Conservation (phyloP, 2,329 filamentous ascomycete genomes). For the Neoscytalidium dimidiatum region DNA sequence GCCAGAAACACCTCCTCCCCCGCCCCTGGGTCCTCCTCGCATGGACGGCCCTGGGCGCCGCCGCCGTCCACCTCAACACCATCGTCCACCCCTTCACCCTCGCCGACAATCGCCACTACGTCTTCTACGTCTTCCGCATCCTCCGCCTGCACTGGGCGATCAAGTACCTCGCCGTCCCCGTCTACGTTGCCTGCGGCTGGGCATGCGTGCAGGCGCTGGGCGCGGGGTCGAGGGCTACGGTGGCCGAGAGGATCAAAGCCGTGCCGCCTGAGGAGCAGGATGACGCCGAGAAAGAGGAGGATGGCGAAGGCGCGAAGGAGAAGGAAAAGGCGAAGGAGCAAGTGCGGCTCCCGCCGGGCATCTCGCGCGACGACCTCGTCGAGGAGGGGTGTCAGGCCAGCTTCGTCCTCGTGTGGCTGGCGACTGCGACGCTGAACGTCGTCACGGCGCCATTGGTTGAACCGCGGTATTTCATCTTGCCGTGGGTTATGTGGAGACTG, state of each 20-base stretch:
- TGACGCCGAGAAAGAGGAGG: background rate
- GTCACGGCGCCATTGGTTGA: conserved; percentile 91
- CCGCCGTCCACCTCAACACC: conserved; percentile 76
- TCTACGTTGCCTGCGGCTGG: conserved; percentile 73
- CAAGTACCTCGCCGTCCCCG: conserved; percentile 66
- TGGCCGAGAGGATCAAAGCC: conserved; percentile 10
- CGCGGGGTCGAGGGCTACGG: background rate
- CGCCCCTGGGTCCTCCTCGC: conserved; percentile 28
- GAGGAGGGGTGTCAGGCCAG: conserved; percentile 30
- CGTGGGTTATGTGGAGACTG: conserved; percentile 90
- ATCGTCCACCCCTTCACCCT: conserved; percentile 94
- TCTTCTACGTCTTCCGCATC: conserved; percentile 92
- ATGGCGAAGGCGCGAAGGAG: background rate
- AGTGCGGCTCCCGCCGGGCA: background rate
- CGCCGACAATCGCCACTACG: conserved; percentile 94
- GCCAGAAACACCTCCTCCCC: conserved; percentile 29
- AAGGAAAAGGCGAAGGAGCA: background rate
- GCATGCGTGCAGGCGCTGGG: conserved; percentile 66
- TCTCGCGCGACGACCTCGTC: background rate
- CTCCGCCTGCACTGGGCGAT: conserved; percentile 66
- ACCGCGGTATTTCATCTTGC: conserved; percentile 92
- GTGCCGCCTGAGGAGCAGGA: background rate
- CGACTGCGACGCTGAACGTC: conserved; percentile 74
- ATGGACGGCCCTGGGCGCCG: conserved; percentile 39
- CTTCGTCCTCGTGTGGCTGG: conserved; percentile 64